Evolutionary conservation across 208 protist genomes (phyloP), one percentile per base, ranked within the genome.

Genomic region (Trypanosoma platydactyli): DNA sequence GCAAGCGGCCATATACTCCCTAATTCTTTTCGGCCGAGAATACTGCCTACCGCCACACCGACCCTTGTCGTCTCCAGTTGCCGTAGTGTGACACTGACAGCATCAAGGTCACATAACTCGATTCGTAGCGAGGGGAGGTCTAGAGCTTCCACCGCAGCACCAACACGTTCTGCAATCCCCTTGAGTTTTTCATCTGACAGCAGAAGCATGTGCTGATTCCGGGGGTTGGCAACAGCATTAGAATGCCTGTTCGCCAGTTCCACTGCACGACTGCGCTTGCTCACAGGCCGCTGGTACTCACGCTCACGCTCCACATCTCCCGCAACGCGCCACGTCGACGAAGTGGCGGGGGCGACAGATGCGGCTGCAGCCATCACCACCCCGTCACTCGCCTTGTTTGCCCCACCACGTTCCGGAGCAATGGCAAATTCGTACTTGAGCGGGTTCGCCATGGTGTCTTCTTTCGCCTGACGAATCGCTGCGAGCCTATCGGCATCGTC

Each of bases 1-100:
- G 81, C 69, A 3, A 94, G 74, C 13, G 85, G 76, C 86, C 89
- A 91, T 35, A 92, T 63, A 7, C 79, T 76, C 41, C 75, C 60
- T 38, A 80, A 72, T 25, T 64, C 73, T 12, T 72, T 53, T 13
- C 63, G 60, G 29, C 74, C 80, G 24, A 91, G 67, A 55, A 92
- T 76, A 42, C 68, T 79, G 12, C 83, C 85, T 0, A 94, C 80
- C 0, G 89, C 85, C 42, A 91, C 80, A 12, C 89, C 89, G 66
- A 94, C 88, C 55, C 85, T 77, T 22, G 83, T 92, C 12, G 69
- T 74, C 51, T 82, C 69, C 54, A 94, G 73, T 53, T 94, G 77
- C 5, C 20, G 27, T 35, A 83, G 71, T 29, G 53, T 70, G 9
- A 89, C 84, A 42, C 79, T 77, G 22, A 92, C 81, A 58, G 56